These are phyloP conservation scores for Fomitopsis betulina DNA, from an alignment of 1,284 basidiomycete species.

Conservation along the genomic window DNA sequence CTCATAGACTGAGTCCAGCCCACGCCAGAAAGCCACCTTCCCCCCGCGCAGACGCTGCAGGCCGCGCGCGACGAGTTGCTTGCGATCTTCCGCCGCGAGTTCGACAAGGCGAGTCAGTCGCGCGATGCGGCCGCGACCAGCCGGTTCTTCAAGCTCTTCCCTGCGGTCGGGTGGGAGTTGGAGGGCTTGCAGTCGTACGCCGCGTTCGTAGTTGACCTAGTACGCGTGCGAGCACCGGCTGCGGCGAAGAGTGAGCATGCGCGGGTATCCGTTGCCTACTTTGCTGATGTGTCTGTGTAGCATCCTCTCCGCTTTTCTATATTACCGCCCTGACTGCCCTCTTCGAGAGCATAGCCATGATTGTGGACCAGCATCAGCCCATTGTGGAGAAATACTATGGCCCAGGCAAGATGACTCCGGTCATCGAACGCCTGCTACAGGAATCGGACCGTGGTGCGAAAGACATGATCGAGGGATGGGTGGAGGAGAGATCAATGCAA, in stretches of 20 bases:
- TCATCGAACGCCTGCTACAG: constrained; percentile 73
- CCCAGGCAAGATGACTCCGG: constrained; percentile 75
- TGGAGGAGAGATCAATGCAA: constrained; percentile 77
- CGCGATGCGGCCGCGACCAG: constrained; percentile 86
- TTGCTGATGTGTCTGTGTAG: constrained; percentile 34
- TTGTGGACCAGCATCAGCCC: constrained; percentile 96
- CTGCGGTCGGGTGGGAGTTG: constrained; percentile 85
- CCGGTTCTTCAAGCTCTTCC: constrained; percentile 96
- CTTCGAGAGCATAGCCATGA: constrained; percentile 93
- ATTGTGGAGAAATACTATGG: constrained; percentile 99
- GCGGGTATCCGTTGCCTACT: constrained; percentile 9
- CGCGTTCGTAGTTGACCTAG: constrained; percentile 87
- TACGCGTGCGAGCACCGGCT: constrained; percentile 71
- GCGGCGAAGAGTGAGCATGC: constrained; percentile 70
- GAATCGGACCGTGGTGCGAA: constrained; percentile 87
- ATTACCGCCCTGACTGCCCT: constrained; percentile 83
- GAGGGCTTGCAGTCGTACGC: constrained; percentile 95
- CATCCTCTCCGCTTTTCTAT: constrained; percentile 87
- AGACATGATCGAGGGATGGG: constrained; percentile 81
- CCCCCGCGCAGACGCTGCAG: constrained; percentile 81
- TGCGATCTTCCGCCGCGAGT: constrained; percentile 73
- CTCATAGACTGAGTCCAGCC: constrained; percentile 52
- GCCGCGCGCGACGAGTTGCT: constrained; percentile 75
- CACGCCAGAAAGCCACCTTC: constrained; percentile 80
- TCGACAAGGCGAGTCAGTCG: constrained; percentile 72